phyloP scores from a whole-genome alignment of 2,329 filamentous ascomycete genomes.

The Arachnomyces sp. region DNA sequence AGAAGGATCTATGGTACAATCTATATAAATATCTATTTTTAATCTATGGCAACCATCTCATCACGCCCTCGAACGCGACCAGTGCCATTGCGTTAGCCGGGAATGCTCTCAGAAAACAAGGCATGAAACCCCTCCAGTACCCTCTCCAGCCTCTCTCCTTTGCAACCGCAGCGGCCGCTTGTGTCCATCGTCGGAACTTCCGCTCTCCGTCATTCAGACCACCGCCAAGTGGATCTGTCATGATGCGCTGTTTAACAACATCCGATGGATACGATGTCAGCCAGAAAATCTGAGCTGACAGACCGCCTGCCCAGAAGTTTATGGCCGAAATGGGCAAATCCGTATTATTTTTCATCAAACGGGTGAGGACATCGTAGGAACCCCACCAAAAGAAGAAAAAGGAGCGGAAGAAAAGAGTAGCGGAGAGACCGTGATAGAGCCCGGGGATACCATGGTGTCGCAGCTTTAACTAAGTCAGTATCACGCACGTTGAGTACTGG shows the following conservation, averaged over 20 bases:
- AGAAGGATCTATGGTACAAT: not conserved
- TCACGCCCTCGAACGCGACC: conserved; percentile 86
- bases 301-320: conserved; percentile 95
- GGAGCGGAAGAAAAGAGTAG: conserved; percentile 79
- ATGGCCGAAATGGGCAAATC: conserved; percentile 66
- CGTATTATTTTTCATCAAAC: conserved; percentile 59
- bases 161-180: conserved; percentile 71
- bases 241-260: conserved; percentile 91
- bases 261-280: conserved; percentile 84
- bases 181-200: conserved; percentile 67
- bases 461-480: conserved; percentile 23
- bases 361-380: conserved; percentile 80
- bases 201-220: conserved; percentile 58
- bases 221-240: conserved; percentile 85
- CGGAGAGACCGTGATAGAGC: conserved; percentile 75
- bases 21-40: not conserved
- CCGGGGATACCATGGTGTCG: conserved; percentile 64
- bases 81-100: conserved; percentile 92
- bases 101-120: conserved; percentile 88
- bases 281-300: conserved; percentile 94
- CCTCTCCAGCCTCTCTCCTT: conserved; percentile 67
- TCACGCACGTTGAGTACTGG: not conserved
- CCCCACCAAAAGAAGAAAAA: conserved; percentile 99
- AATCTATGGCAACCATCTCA: conserved; percentile 50
- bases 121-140: conserved; percentile 89